Evolutionary conservation across 352 stramenopile species (phyloP).

Genomic region (Nothophytophthora sp.): DNA sequence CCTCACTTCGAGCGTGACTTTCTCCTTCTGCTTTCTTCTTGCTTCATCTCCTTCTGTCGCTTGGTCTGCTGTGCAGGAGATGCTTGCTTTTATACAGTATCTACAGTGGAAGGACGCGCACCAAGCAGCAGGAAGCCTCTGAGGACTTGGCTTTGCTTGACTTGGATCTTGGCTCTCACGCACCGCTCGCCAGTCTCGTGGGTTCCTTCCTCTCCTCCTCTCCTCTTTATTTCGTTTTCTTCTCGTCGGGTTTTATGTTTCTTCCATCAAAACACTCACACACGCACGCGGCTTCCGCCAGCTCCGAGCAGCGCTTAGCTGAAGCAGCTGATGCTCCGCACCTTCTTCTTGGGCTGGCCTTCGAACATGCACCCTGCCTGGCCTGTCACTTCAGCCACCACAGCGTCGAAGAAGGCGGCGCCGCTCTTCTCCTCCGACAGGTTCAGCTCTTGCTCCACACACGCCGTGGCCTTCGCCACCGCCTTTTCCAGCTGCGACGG

Average conservation of each 20-base stretch:
- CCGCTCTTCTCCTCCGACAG: conserved; percentile 39
- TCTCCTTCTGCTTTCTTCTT: conserved; percentile 1
- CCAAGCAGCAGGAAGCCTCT: not conserved
- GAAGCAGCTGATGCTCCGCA: conserved; percentile 89
- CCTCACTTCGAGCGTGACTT: not conserved
- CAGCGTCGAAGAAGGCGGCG: conserved; percentile 43
- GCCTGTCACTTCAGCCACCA: conserved; percentile 52
- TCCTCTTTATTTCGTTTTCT: conserved; percentile 39
- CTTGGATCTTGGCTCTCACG: conserved; percentile 5
- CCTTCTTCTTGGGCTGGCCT: conserved; percentile 81
- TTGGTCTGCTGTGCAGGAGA: conserved; percentile 34
- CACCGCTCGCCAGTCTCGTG: conserved; percentile 2
- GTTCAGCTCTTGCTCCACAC: conserved; percentile 30
- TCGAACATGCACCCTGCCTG: conserved; percentile 51
- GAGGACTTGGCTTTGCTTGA: not conserved
- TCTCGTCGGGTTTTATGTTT: conserved; percentile 32
- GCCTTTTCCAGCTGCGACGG: conserved; percentile 81
- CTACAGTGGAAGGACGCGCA: no score
- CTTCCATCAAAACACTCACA: conserved; percentile 59
- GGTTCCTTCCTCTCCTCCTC: conserved; percentile 18
- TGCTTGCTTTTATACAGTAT: not conserved
- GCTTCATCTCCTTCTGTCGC: conserved; percentile 17
- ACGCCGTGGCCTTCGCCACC: conserved; percentile 40
- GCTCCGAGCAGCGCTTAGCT: conserved; percentile 36
- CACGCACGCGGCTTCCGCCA: conserved; percentile 19